A percentile compares a stretch with the other conserved stretches of the same genome.
phyloP scores from a whole-genome alignment of 2,329 filamentous ascomycete species.

The Bipolaris zeicola region DNA sequence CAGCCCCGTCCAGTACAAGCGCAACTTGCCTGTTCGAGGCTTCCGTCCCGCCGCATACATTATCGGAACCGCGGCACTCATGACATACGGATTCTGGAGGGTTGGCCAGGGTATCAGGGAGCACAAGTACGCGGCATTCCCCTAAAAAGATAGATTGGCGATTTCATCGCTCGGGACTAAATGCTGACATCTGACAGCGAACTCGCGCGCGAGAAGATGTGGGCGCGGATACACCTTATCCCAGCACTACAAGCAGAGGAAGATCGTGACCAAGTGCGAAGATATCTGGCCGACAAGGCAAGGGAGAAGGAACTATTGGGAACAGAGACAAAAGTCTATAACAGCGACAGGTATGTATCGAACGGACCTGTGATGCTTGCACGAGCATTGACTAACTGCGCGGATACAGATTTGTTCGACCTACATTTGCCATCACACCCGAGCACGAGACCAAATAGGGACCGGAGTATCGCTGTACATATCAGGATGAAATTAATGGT shows the following conservation, averaged over 20 bases:
- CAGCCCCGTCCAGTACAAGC: slow-evolving; percentile 95
- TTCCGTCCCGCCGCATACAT: slow-evolving; percentile 85
- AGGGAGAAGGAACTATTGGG: slow-evolving; percentile 91
- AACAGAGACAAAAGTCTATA: slow-evolving; percentile 81
- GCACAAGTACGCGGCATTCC: slow-evolving; percentile 71
- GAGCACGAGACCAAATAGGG: slow-evolving; percentile 62
- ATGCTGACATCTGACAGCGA: slow-evolving; percentile 65
- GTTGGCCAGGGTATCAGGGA: slow-evolving; percentile 82
- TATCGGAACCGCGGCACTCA: slow-evolving; percentile 74
- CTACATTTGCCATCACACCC: slow-evolving; percentile 79
- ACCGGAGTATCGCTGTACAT: slow-evolving; percentile 6
- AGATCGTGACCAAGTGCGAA: slow-evolving; percentile 90
- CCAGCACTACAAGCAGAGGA: slow-evolving; percentile 94
- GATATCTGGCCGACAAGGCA: slow-evolving; percentile 83
- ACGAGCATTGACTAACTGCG: slow-evolving; percentile 11
- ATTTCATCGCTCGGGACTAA: not conserved
- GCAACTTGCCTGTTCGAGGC: slow-evolving; percentile 89
- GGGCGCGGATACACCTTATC: slow-evolving; percentile 93
- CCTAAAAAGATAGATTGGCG: not conserved
- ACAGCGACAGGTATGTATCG: slow-evolving; percentile 79
- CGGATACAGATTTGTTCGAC: slow-evolving; percentile 62
- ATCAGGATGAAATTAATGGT: slow-evolving; percentile 21
- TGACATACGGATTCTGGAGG: slow-evolving; percentile 91
- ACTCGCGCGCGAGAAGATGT: slow-evolving; percentile 96
- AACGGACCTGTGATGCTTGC: too few relatives aligned